A percentile compares a stretch with the other conserved stretches of the same genome.
phyloP scores from a whole-genome alignment of 2,329 filamentous ascomycete species.

The Cadophora sp. region DNA sequence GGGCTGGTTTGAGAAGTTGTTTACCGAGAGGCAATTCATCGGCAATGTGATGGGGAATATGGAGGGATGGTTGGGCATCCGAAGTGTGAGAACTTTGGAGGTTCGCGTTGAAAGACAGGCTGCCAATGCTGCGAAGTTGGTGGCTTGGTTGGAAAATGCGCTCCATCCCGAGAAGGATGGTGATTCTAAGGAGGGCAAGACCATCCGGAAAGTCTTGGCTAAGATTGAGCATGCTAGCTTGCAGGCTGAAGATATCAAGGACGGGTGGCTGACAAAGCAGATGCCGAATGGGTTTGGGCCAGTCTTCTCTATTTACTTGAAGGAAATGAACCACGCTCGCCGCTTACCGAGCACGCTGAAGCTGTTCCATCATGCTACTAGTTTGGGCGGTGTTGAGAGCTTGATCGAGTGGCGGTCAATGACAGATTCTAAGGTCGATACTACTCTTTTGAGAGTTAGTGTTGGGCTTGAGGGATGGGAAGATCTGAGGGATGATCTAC shows the following conservation, averaged over 20 bases:
- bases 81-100: slow-evolving; percentile 85
- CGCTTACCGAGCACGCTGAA: slow-evolving; percentile 77
- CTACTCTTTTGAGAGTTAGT: slow-evolving; percentile 78
- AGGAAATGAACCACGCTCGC: slow-evolving; percentile 65
- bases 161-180: slow-evolving; percentile 32
- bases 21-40: slow-evolving; percentile 74
- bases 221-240: slow-evolving; percentile 79
- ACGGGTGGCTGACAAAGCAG: slow-evolving; percentile 79
- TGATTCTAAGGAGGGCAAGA: slow-evolving; percentile 44
- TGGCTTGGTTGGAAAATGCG: slow-evolving; percentile 67
- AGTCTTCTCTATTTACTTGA: slow-evolving; percentile 80
- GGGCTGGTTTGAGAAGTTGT: slow-evolving; percentile 66
- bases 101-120: slow-evolving; percentile 82
- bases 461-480: slow-evolving; percentile 87
- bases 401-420: slow-evolving; percentile 96
- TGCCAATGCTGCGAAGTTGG: slow-evolving; percentile 70
- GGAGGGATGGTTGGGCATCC: slow-evolving; percentile 90
- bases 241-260: slow-evolving; percentile 66
- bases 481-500: slow-evolving; percentile 79
- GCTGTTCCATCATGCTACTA: slow-evolving; percentile 94
- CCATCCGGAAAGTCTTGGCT: slow-evolving; percentile 61
- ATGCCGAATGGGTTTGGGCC: slow-evolving; percentile 93
- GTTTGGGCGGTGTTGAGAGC: slow-evolving; percentile 91
- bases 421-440: slow-evolving; percentile 78
- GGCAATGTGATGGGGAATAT: slow-evolving; percentile 87